Base-by-base conservation (phyloP, 768 basidiomycete species). In the Serendipita vermifera region DNA sequence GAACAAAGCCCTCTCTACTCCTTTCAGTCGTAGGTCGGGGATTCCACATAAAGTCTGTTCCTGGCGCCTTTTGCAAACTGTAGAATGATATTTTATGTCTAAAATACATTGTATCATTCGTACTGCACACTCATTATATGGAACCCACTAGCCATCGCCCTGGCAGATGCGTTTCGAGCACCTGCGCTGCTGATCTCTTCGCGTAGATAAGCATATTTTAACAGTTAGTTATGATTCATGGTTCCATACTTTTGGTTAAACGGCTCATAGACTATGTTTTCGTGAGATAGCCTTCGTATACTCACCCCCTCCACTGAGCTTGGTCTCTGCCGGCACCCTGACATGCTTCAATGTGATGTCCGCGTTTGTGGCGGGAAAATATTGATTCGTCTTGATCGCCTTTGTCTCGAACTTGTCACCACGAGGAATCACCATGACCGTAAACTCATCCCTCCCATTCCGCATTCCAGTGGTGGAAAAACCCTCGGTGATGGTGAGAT, bases 341-440 rank as follows among this genome's bases (percentile, higher is more conserved):
- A 80, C 68, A 20, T 66, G 64, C 55, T 69, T 66, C 62, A 75
- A 75, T 0, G 77, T 84, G 27, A 94, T 80, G 62, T 79, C 90
- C 3, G 85, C 84, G 0, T 92, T 97, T 4, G 94, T 94, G 2
- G 94, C 94, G 0, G 85, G 83, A 2, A 85, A 66, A 0, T 92
- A 97, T 69, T 98, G 97, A 0, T 85, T 78, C 0, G 93, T 97
- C 72, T 91, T 92, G 70, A 98, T 86, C 22, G 81, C 80, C 64
- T 85, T 90, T 3, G 93, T 96, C 54, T 81, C 78, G 57, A 97
- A 77, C 3, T 77, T 78, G 38, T 82, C 79, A 13, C 76, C 77
- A 41, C 88, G 78, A 35, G 81, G 79, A 57, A 91, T 78, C 35
- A 90, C 74, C 38, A 91, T 78, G 46, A 87, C 85, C 14, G 82